Base-by-base conservation (phyloP, 208 protist genomes). In the Leishmania tropica region DNA sequence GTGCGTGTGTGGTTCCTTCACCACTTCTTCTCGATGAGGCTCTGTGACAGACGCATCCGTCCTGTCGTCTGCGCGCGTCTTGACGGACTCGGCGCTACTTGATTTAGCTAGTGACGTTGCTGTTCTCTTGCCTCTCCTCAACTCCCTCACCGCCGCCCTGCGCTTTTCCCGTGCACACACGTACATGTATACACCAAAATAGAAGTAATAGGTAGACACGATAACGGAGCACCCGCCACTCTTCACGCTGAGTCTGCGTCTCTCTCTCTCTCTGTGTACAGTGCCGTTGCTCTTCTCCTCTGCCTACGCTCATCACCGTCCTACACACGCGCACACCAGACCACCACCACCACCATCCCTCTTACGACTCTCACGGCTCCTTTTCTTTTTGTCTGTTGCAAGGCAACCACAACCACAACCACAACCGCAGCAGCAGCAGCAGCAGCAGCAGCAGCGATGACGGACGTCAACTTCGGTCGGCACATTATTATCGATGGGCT, bases 401-500 rank as follows among this genome's bases (percentile, higher is more conserved):
- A n/a, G 11, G 31, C 40, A n/a, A 28, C 40, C n/a, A 19, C 19
- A 75, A 0, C 45, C 60, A 7, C 11, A 71, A 42, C 15, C 67
- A 11, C 45, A 60, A n/a, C n/a, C n/a, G 47, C 42, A 17, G 47
- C 48, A 51, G n/a, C 47, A 8, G 48, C 31, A 37, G 21, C 45
- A 60, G 47, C 42, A 17, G 47, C 48, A 51, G n/a, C 47, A 8
- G 48, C 31, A 37, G 53, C 40, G 51, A 81, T 83, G 81, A 86
- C 71, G 53, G 85, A 94, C 73, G 83, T 88, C 21, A 81, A 88
- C 60, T 93, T 96, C 65, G 84, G 81, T 28, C 87, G 89, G 8
- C 86, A 93, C 87, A 95, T 98, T 70, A 87, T 98, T 76, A 83
- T 98, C 45, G 87, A 93, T 81, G 93, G 93, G 51, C 81, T 98